Evolutionary conservation across 371 early-diverging fungal species (phyloP).

Genomic region (Lichtheimia corymbifera): DNA sequence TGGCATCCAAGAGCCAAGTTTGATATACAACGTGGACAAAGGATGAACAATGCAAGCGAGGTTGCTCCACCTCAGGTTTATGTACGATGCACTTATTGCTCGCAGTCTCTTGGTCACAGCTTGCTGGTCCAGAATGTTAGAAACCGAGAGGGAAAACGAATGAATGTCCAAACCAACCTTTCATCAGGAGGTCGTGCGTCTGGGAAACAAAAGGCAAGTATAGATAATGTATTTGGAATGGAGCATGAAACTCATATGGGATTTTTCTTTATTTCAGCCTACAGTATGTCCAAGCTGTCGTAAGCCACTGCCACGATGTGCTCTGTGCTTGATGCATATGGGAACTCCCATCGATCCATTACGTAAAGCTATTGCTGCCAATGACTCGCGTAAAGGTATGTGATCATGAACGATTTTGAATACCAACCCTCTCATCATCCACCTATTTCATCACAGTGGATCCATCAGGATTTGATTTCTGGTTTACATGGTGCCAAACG

Average conservation of each 20-base stretch:
- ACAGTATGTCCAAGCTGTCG: conserved; percentile 85
- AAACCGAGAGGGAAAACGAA: conserved; percentile 58
- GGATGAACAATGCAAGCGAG: conserved; percentile 56
- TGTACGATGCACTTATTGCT: conserved; percentile 90
- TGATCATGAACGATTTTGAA: neutral
- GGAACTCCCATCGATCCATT: conserved; percentile 74
- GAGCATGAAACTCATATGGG: neutral
- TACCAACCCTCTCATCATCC: neutral
- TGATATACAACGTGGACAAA: conserved; percentile 82
- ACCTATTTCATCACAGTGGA: conserved; percentile 24
- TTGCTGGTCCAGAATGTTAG: conserved; percentile 56
- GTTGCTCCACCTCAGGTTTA: conserved; percentile 81
- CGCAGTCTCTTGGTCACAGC: conserved; percentile 74
- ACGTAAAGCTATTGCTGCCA: conserved; percentile 43
- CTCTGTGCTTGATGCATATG: conserved; percentile 85
- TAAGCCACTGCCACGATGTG: conserved; percentile 91
- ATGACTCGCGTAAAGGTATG: conserved; percentile 44
- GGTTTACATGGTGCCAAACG: conserved; percentile 98
- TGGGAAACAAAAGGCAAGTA: conserved; percentile 48
- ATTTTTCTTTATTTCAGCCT: conserved; percentile 33
- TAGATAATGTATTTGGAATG: neutral
- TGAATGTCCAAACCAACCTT: conserved; percentile 52
- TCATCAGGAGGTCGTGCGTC: conserved; percentile 35
- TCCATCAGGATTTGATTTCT: conserved; percentile 78
- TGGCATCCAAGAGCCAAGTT: conserved; percentile 83